A percentile compares a stretch with the other conserved stretches of the same genome.
phyloP scores from a whole-genome alignment of 305 asterid genomes.

The Solanum aculeatissimum region DNA sequence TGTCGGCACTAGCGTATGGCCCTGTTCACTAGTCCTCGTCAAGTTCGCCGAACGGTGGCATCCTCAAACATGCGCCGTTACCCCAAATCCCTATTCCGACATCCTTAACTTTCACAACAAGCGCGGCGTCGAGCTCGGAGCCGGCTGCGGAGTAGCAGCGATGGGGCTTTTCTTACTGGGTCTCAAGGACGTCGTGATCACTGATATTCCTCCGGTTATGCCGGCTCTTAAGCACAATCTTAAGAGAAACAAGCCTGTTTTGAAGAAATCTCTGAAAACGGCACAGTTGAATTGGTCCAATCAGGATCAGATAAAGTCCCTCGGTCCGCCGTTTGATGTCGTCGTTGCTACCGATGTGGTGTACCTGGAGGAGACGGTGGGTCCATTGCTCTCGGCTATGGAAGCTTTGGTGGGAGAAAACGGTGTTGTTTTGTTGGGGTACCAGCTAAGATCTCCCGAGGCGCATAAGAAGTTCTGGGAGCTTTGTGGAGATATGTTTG shows the following conservation, averaged over 20 bases:
- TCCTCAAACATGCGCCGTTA: slow-evolving; percentile 28
- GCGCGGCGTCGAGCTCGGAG: slow-evolving; percentile 76
- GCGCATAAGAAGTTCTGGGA: slow-evolving; percentile 77
- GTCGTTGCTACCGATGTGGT: slow-evolving; percentile 86
- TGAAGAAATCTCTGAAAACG: slow-evolving; percentile 49
- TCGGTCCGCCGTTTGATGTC: slow-evolving; percentile 66
- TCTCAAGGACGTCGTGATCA: slow-evolving; percentile 56
- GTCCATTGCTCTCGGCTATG: slow-evolving; percentile 58
- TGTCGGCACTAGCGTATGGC: slow-evolving; percentile 98
- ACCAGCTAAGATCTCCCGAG: slow-evolving; percentile 80
- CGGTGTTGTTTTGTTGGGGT: slow-evolving; percentile 79
- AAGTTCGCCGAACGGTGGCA: slow-evolving; percentile 94
- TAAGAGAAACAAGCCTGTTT: slow-evolving; percentile 58
- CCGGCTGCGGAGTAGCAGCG: slow-evolving; percentile 88
- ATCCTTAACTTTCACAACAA: slow-evolving; percentile 54
- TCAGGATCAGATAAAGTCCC: slow-evolving; percentile 39
- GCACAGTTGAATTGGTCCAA: slow-evolving; percentile 69
- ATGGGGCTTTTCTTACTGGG: slow-evolving; percentile 83
- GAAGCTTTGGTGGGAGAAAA: slow-evolving; percentile 47
- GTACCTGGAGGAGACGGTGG: slow-evolving; percentile 76
- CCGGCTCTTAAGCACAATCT: slow-evolving; percentile 88
- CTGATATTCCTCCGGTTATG: slow-evolving; percentile 90
- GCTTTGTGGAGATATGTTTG: slow-evolving; percentile 37
- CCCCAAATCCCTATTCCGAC: slow-evolving; percentile 53
- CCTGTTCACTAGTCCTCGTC: slow-evolving; percentile 78